Conservation (phyloP, 768 basidiomycete genomes). For the Sporobolomyces phaffii region DNA sequence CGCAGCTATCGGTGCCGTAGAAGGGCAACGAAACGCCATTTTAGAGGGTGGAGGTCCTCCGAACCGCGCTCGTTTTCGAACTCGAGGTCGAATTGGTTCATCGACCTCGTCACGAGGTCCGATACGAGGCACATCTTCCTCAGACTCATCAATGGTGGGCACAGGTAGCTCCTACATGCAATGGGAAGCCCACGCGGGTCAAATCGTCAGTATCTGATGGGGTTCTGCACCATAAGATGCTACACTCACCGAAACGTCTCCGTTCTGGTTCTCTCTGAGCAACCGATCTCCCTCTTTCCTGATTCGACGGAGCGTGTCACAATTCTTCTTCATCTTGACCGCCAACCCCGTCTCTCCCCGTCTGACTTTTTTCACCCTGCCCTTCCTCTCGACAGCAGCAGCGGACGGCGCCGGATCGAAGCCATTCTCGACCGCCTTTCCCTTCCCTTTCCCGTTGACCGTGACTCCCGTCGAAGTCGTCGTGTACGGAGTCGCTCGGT, state of each 20-base stretch:
- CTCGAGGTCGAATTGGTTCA: neutral
- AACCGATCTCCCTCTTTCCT: constrained; percentile 18
- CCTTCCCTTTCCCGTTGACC: constrained; percentile 6
- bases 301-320: constrained; percentile 28
- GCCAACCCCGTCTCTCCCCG: constrained; percentile 16
- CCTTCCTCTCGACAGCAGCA: too few relatives aligned
- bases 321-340: constrained; percentile 27
- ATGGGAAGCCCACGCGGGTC: too few relatives aligned
- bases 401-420: neutral
- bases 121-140: neutral
- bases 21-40: constrained; percentile 1
- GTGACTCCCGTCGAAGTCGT: neutral
- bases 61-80: neutral
- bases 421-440: constrained; percentile 1
- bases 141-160: neutral
- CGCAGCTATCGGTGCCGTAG: constrained; percentile 5
- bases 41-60: neutral
- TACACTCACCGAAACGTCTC: constrained; percentile 9
- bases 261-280: constrained; percentile 10
- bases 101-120: neutral
- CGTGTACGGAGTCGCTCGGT: constrained; percentile 13
- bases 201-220: too few relatives aligned
- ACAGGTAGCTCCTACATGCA: constrained; percentile 8
- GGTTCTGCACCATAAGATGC: too few relatives aligned
- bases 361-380: neutral